A percentile compares a stretch with the other conserved stretches of the same genome.
These are phyloP conservation scores for Dryas octopetala DNA, from an alignment of 306 rosid species.

Conservation along the genomic window DNA sequence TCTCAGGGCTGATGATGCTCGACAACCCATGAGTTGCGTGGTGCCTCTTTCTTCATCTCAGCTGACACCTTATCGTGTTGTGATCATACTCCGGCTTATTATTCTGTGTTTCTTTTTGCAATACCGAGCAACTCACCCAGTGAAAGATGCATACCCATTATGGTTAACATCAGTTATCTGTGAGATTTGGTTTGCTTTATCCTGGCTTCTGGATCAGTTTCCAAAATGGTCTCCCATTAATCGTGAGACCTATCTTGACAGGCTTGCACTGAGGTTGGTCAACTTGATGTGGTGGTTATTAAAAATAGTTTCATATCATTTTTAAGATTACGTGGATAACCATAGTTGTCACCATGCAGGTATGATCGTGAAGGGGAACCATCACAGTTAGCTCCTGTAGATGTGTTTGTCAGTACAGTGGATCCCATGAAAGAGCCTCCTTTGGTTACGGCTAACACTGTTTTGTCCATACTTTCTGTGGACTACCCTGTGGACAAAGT, in stretches of 20 bases:
- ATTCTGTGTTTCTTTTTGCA: constrained; percentile 93
- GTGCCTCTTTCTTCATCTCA: constrained; percentile 88
- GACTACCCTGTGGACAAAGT: constrained; percentile 99
- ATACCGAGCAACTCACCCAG: constrained; percentile 96
- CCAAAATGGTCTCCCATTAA: constrained; percentile 95
- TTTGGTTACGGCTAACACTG: constrained; percentile 94
- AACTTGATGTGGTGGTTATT: constrained; percentile 13
- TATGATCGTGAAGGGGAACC: constrained; percentile 97
- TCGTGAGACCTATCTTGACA: constrained; percentile 92
- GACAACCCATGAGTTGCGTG: constrained; percentile 92
- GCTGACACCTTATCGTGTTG: constrained; percentile 90
- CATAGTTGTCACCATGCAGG: constrained; percentile 43
- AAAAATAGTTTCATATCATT: neutral
- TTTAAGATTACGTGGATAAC: constrained; percentile 21
- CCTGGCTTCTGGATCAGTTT: constrained; percentile 99
- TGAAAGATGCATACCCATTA: constrained; percentile 84
- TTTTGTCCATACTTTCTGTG: constrained; percentile 94
- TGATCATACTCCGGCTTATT: constrained; percentile 87
- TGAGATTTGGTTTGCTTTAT: constrained; percentile 98
- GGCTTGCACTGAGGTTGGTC: constrained; percentile 79
- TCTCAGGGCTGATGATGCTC: constrained; percentile 92
- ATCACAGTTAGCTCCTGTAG: constrained; percentile 91
- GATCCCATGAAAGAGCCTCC: constrained; percentile 99
- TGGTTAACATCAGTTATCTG: constrained; percentile 97
- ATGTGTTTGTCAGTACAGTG: constrained; percentile 95